Evolutionary conservation across 2,329 filamentous ascomycete genomes (phyloP), one percentile per base, ranked within the genome.

Genomic region (Stemphylium vesicarium): DNA sequence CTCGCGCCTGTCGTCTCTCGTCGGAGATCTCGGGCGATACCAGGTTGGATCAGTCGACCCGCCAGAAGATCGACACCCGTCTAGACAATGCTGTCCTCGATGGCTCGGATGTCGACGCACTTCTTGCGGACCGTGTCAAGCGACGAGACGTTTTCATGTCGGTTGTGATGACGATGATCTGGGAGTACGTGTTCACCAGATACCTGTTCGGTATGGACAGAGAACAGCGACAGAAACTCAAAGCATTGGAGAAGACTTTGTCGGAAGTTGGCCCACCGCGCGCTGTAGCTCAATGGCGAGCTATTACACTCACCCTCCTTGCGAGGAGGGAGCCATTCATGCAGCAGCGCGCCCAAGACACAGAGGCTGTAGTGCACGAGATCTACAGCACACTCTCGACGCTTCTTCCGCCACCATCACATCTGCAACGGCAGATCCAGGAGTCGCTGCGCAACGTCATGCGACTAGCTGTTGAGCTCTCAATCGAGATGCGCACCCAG

Each of bases 171-270:
- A 95, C 90, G 58, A 97, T 99, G 92, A 88, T 99, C 46, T 99
- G 93, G 93, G 95, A 99, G 77, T 97, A 96, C 71, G 88, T 99
- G 73, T 99, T 99, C 74, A 97, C 94, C 8, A 88, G 95, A 61
- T 99, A 99, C 75, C 87, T 99, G 22, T 99, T 99, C 74, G 95
- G 95, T 68, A 96, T 99, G 92, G 95, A 99, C 74, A 86, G 93
- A 67, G 95, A 98, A 77, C 95, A 99, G 78, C 87, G 95, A 67
- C 93, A 98, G 77, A 98, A 98, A 78, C 88, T 99, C 75, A 98
- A 99, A 80, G 88, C 90, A 31, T 85, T 99, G 8, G 96, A 99
- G 79, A 97, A 96, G 81, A 88, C 90, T 35, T 84, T 99, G 26
- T 84, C 85, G 16, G 95, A 99, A 73, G 90, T 96, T 66, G 95